Conservation (phyloP, 2,329 filamentous ascomycete genomes). For the Fusarium nurragi region DNA sequence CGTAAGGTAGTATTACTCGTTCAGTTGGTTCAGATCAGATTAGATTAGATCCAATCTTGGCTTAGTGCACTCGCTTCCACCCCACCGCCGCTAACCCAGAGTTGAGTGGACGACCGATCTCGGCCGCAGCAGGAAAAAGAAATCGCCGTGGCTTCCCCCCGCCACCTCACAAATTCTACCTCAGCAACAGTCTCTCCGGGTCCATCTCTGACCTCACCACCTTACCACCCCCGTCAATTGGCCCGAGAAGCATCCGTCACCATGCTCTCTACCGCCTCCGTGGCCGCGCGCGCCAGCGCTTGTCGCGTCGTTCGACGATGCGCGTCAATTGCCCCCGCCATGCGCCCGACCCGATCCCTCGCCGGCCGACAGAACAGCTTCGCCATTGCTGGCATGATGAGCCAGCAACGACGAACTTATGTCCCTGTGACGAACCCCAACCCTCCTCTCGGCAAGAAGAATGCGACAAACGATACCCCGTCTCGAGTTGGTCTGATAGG, state of each 20-base stretch:
- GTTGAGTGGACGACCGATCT: constrained; percentile 1
- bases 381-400: neutral
- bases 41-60: neutral
- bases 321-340: constrained; percentile 2
- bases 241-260: constrained; percentile 3
- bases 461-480: constrained; percentile 81
- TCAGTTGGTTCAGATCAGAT: neutral
- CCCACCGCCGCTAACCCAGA: neutral
- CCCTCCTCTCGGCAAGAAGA: constrained; percentile 88
- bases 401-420: constrained; percentile 5
- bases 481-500: constrained; percentile 88
- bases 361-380: constrained; percentile 7
- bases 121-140: constrained; percentile 11
- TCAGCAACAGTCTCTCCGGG: neutral
- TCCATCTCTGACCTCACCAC: constrained; percentile 2
- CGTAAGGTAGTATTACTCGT: too few species aligned
- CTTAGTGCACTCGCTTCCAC: neutral
- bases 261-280: constrained; percentile 8
- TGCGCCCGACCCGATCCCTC: constrained; percentile 2
- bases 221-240: neutral
- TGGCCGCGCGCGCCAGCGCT: constrained; percentile 4
- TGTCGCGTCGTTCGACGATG: constrained; percentile 9
- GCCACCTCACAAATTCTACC: neutral
- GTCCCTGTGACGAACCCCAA: constrained; percentile 69
- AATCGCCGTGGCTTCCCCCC: neutral